phyloP scores from a whole-genome alignment of 108 stramenopile species.

The Nitzschia inconspicua region DNA sequence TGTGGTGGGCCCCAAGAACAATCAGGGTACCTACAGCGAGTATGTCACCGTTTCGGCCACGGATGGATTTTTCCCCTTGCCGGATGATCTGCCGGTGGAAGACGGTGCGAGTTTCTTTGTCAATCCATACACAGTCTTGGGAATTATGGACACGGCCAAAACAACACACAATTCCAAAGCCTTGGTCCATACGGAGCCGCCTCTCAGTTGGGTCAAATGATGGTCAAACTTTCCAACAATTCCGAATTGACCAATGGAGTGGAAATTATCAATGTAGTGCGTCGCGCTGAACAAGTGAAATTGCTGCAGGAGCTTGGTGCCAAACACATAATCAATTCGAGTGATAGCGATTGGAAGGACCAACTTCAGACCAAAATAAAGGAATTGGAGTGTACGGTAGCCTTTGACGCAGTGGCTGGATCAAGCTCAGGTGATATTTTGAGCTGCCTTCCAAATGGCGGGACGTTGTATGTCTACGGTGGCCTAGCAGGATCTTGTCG shows the following conservation, averaged over 20 bases:
- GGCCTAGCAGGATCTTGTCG: slow-evolving; percentile 28
- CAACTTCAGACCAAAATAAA: slow-evolving; percentile 42
- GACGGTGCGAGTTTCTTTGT: slow-evolving; percentile 50
- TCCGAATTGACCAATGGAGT: slow-evolving; percentile 25
- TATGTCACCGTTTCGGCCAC: slow-evolving; percentile 35
- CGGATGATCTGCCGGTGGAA: slow-evolving; percentile 40
- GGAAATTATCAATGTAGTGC: slow-evolving; percentile 51
- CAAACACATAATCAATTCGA: slow-evolving; percentile 54
- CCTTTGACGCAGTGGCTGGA: slow-evolving; percentile 64
- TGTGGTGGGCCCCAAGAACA: slow-evolving; percentile 11
- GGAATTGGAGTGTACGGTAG: slow-evolving; percentile 43
- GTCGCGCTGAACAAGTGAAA: slow-evolving; percentile 46
- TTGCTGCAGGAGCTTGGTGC: slow-evolving; percentile 39
- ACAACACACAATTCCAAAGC: slow-evolving; percentile 13
- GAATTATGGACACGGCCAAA: slow-evolving; percentile 48
- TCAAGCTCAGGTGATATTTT: slow-evolving; percentile 39
- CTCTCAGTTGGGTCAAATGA: slow-evolving; percentile 51
- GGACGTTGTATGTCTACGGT: slow-evolving; percentile 45
- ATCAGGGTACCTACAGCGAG: slow-evolving; percentile 50
- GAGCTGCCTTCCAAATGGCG: slow-evolving; percentile 35
- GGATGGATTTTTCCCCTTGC: slow-evolving; percentile 36
- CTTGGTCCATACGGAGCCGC: slow-evolving; percentile 58
- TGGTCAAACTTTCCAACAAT: slow-evolving; percentile 36
- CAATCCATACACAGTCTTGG: slow-evolving; percentile 58
- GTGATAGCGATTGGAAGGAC: slow-evolving; percentile 37